Evolutionary conservation across 768 basidiomycete genomes (phyloP), one percentile per base, ranked within the genome.

Genomic region (Suillus spraguei): DNA sequence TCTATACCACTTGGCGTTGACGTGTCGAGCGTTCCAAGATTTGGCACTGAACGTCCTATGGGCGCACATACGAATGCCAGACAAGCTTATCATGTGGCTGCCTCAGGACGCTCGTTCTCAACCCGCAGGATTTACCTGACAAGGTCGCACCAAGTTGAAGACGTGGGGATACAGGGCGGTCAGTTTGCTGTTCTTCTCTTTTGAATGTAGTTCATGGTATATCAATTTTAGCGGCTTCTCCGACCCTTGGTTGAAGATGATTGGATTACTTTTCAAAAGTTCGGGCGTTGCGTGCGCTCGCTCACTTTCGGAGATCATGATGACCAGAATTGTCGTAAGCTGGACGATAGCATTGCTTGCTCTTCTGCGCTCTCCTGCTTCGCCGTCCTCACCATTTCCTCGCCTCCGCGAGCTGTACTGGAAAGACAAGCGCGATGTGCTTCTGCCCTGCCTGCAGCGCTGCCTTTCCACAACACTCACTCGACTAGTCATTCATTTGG

Each of bases 71-170:
- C 33, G 22, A 22, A 36, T n/a, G n/a, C 11, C 53, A 22, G 53
- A 54, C 6, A 33, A 36, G 11, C 52, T 53, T 32, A 17, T 32
- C 17, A 33, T 53, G 49, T 50, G 5, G 5, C 13, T 54, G n/a
- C 35, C 53, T 36, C 53, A 54, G n/a, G 53, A 54, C 13, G 53
- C 53, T 54, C 53, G 35, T 54, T 36, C 53, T 22, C n/a, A 54
- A 36, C 20, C 53, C 11, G n/a, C 22, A 35, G 36, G 7, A 50
- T 14, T 28, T 5, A 16, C 24, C 24, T 6, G 6, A 24, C 6
- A 14, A 3, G 24, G 24, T 28, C 24, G 24, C 24, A 13, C 22
- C 17, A 32, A 17, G 8, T 32, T 32, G 3, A 13, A 32, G 17
- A 16, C 10, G 8, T n/a, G n/a, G n/a, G 16, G 28, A 33, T 20